Conservation (phyloP, 768 basidiomycete species). For the Strobilomyces echinocephalus region DNA sequence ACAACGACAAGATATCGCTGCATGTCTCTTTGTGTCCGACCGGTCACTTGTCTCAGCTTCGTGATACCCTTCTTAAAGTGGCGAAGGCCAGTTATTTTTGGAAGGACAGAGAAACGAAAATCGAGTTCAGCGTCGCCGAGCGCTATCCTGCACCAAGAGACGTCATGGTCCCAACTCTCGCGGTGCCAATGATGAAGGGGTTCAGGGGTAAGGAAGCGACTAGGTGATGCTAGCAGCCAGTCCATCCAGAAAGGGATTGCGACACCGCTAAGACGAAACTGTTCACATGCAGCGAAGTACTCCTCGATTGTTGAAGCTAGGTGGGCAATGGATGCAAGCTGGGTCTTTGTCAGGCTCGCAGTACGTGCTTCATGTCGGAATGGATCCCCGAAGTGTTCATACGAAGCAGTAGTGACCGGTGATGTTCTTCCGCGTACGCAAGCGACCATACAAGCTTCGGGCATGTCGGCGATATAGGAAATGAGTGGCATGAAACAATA, state of each 20-base stretch:
- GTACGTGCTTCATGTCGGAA: not conserved
- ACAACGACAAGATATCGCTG: constrained; percentile 33
- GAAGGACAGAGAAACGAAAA: constrained; percentile 6
- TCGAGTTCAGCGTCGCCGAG: constrained; percentile 4
- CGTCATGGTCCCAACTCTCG: not conserved
- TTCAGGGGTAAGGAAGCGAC: not conserved
- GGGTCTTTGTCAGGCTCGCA: not conserved
- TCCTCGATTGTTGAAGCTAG: not conserved
- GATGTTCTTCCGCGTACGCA: not conserved
- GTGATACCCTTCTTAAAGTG: constrained; percentile 40
- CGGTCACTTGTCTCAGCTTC: constrained; percentile 38
- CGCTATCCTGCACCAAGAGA: not conserved
- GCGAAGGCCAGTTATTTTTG: constrained; percentile 21
- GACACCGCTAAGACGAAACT: not conserved
- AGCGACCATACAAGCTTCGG: not conserved
- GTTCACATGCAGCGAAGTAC: not conserved
- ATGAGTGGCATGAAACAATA: not conserved
- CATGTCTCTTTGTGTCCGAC: constrained; percentile 35
- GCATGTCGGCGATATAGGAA: not conserved
- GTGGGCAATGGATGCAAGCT: not conserved
- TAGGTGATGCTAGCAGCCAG: not conserved
- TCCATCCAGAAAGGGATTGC: not conserved
- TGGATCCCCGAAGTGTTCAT: not conserved
- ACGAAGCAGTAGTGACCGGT: not conserved
- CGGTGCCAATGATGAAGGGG: not conserved